Base-by-base conservation (phyloP, 2,329 filamentous ascomycete genomes). In the Lecanicillium sp. region DNA sequence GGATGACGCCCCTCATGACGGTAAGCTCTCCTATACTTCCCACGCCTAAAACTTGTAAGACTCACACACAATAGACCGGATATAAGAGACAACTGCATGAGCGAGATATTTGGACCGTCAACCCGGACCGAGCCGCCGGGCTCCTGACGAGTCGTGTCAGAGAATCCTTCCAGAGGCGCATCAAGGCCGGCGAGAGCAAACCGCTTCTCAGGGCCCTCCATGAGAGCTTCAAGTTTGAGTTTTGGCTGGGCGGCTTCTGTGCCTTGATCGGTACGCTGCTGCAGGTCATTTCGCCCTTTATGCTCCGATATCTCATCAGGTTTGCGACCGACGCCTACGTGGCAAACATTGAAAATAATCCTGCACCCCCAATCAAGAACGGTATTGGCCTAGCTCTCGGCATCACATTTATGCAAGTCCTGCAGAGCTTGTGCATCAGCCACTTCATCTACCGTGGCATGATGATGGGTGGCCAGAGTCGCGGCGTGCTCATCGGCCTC, bases 401-500 rank as follows among this genome's bases (percentile, higher is more conserved):
- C 8, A 82, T 97, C 41, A 88, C 85, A 1, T 59, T 72, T 30
- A 92, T 97, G 87, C 89, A 96, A 58, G 71, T 89, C 15, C 55
- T 82, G 10, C 87, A 94, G 60, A 90, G 84, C 56, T 54, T 94
- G 46, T 78, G 79, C 18, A 87, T 81, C 3, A 94, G 89, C 53
- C 90, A 97, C 54, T 96, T 94, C 63, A 82, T 97, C 54, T 97
- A 90, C 54, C 79, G 81, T 17, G 88, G 90, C 17, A 94, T 95
- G 84, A 81, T 94, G 64, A 78, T 94, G 29, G 92, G 90, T 46
- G 92, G 87, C 1, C 82, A 96, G 63, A 66, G 77, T 7, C 76
- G 90, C 56, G 87, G 81, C 1, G 83, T 87, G 1, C 66, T 97
- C 31, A 94, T 96, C 49, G 78, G 84, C 17, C 65, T 88, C 42